Base-by-base conservation (phyloP, 2,329 filamentous ascomycete species). In the Cercospora citrullina region DNA sequence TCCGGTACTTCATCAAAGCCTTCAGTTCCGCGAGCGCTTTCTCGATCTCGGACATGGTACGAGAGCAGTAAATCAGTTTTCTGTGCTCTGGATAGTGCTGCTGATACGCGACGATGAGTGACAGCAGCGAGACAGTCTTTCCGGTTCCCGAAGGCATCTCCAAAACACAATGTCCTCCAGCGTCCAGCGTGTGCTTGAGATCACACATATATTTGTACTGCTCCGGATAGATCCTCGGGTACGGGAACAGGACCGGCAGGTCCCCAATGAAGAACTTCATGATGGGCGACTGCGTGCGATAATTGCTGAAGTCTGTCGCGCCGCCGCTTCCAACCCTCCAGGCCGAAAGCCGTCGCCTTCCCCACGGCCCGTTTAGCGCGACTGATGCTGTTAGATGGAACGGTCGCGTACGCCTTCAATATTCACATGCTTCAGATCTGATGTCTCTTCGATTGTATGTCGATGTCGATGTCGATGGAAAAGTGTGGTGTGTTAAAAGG, bases 1-100 rank as follows among this genome's bases (percentile, higher is more conserved):
- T 84, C 16, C 95, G 91, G 77, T 97, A 98, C 77, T 96, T 96
- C 94, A 99, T 99, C 63, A 99, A 82, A 26, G 89, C 90, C 79
- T 95, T 93, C 74, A 99, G 80, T 80, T 99, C 95, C 9, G 92
- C 92, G 63, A 99, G 81, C 0, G 96, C 95, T 81, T 99, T 99
- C 79, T 99, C 95, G 76, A 99, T 99, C 82, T 99, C 95, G 42
- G 95, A 99, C 94, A 99, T 99, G 66, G 95, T 99, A 83, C 95
- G 93, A 71, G 95, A 99, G 84, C 95, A 99, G 81, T 99, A 99
- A 65, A 99, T 97, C 62, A 99, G 88, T 81, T 99, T 99, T 65
- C 96, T 87, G 75, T 95, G 92, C 77, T 97, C 93, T 3, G 94
- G 93, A 76, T 94, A 94, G 78, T 94, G 90, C 78, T 95, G 92